These are phyloP conservation scores for Lasiosphaeria hispida DNA, from an alignment of 495 filamentous ascomycete species.

Conservation along the genomic window DNA sequence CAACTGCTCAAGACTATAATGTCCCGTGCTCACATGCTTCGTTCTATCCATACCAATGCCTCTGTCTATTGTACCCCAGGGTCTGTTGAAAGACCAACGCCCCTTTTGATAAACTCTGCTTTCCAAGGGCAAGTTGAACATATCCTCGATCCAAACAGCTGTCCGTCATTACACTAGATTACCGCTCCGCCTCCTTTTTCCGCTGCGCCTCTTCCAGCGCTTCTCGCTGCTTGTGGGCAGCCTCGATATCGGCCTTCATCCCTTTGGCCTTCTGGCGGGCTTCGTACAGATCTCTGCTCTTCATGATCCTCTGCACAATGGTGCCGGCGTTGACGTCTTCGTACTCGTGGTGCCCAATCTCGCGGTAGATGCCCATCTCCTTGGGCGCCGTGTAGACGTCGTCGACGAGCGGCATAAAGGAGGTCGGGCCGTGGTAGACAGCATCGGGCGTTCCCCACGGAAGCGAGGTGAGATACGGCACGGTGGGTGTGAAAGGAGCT, in stretches of 20 bases:
- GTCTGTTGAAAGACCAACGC: conserved; percentile 18
- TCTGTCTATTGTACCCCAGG: neutral
- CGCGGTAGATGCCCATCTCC: conserved; percentile 72
- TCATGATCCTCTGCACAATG: conserved; percentile 88
- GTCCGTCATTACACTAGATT: neutral
- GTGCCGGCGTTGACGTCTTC: conserved; percentile 85
- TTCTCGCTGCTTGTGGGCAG: conserved; percentile 53
- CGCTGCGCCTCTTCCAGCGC: conserved; percentile 53
- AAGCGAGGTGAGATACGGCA: conserved; percentile 68
- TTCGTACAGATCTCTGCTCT: conserved; percentile 79
- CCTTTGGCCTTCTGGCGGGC: conserved; percentile 86
- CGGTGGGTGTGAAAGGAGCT: conserved; percentile 79
- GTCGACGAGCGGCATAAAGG: conserved; percentile 81
- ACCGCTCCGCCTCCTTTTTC: conserved; percentile 25
- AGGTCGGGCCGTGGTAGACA: conserved; percentile 93
- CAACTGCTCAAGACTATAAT: neutral
- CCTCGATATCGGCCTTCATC: conserved; percentile 74
- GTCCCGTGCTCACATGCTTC: too few species aligned
- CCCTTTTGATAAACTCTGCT: neutral
- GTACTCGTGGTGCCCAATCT: conserved; percentile 71
- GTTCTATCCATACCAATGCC: neutral
- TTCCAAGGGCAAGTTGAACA: neutral
- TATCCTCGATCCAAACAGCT: neutral
- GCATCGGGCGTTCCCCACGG: conserved; percentile 73
- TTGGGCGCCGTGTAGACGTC: conserved; percentile 83